phyloP scores from a whole-genome alignment of 2,329 filamentous ascomycete species.

The Penicillium sp. region DNA sequence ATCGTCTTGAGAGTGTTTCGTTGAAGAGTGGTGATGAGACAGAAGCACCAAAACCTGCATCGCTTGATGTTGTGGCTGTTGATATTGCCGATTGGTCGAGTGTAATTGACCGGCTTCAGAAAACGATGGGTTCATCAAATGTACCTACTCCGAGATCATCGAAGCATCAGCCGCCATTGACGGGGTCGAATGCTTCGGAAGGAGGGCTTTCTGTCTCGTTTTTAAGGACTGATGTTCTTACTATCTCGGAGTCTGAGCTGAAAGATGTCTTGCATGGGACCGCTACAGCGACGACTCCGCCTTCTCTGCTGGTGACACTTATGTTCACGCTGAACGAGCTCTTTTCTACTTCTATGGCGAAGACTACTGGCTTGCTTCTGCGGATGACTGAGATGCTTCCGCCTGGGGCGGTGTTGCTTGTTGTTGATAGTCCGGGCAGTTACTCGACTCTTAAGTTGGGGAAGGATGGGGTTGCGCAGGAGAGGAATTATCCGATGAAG shows the following conservation, averaged over 20 bases:
- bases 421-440: constrained; percentile 89
- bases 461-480: constrained; percentile 40
- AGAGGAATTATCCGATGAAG: constrained; percentile 81
- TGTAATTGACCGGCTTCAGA: constrained; percentile 60
- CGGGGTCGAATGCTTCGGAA: constrained; percentile 4
- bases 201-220: constrained; percentile 40
- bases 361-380: constrained; percentile 74
- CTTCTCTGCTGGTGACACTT: constrained; percentile 64
- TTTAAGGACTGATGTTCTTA: constrained; percentile 52
- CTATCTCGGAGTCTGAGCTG: constrained; percentile 38
- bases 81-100: constrained; percentile 77
- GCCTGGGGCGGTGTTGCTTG: constrained; percentile 67
- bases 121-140: constrained; percentile 47
- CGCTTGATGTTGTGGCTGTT: constrained; percentile 60
- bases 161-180: constrained; percentile 31
- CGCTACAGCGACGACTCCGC: no score
- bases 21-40: constrained; percentile 8
- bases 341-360: constrained; percentile 71
- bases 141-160: constrained; percentile 31
- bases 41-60: background rate
- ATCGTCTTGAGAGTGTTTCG: constrained; percentile 15
- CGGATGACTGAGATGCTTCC: constrained; percentile 60
- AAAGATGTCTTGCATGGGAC: constrained; percentile 30
- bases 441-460: constrained; percentile 76
- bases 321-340: constrained; percentile 97